These are phyloP conservation scores for Penstemon newberryi DNA, from an alignment of 257 asterid genomes.

Conservation along the genomic window DNA sequence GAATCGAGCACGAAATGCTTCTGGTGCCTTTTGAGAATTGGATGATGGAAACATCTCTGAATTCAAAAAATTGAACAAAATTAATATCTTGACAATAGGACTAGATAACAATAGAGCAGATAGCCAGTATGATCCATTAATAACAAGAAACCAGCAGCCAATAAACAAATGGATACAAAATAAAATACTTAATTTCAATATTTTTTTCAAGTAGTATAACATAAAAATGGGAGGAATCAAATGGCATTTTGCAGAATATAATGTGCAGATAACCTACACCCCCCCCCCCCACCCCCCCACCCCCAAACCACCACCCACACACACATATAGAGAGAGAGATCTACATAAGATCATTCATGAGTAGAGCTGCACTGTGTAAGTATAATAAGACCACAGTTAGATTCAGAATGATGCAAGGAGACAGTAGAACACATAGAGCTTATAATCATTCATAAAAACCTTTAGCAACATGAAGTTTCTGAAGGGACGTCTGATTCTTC, in stretches of 20 bases:
- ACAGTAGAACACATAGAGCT: conserved; percentile 21
- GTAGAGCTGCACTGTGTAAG: background rate
- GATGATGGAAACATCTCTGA: conserved; percentile 48
- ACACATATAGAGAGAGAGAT: background rate
- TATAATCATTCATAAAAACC: conserved; percentile 36
- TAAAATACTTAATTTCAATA: background rate
- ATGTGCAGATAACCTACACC: background rate
- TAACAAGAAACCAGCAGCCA: background rate
- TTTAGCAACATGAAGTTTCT: conserved; percentile 41
- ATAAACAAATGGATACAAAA: background rate
- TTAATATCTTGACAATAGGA: conserved; percentile 3
- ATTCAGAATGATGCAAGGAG: background rate
- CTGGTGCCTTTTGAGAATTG: conserved; percentile 51
- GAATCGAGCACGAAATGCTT: conserved; percentile 46
- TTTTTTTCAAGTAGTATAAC: conserved; percentile 41
- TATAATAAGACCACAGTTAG: conserved; percentile 7
- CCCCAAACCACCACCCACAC: too few species aligned
- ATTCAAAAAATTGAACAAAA: conserved; percentile 19
- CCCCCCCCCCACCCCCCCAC: too few species aligned
- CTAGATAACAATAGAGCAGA: conserved; percentile 9
- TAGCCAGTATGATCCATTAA: background rate
- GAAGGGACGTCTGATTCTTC: conserved; percentile 49
- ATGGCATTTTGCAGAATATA: background rate
- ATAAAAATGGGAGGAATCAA: conserved; percentile 37
- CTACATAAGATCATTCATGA: background rate